phyloP scores from a whole-genome alignment of 495 filamentous ascomycete species.

The Penicillium soppii region DNA sequence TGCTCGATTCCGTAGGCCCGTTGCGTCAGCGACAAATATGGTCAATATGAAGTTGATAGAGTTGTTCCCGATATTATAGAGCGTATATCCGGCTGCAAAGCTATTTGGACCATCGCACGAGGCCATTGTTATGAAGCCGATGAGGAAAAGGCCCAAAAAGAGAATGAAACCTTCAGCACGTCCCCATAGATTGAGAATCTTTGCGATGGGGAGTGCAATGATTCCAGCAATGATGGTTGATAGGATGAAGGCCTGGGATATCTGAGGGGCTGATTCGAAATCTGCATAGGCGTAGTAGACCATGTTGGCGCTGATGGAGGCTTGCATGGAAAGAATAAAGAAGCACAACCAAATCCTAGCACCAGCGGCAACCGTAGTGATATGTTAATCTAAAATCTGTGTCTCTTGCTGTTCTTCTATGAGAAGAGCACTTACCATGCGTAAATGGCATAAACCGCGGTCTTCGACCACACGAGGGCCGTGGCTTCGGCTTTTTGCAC shows the following conservation, averaged over 20 bases:
- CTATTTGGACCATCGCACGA: slow-evolving; percentile 42
- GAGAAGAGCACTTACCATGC: slow-evolving; percentile 20
- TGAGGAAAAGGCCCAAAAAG: slow-evolving; percentile 31
- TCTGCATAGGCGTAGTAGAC: slow-evolving; percentile 36
- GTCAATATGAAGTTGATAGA: slow-evolving; percentile 54
- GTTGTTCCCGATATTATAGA: slow-evolving; percentile 59
- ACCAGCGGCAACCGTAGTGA: slow-evolving; percentile 25
- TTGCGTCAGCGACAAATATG: slow-evolving; percentile 66
- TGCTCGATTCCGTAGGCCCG: slow-evolving; percentile 58
- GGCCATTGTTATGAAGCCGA: slow-evolving; percentile 49
- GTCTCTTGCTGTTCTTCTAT: no score
- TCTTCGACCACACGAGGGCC: slow-evolving; percentile 31
- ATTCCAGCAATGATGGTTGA: slow-evolving; percentile 61
- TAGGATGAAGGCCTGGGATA: slow-evolving; percentile 37
- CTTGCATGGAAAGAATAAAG: slow-evolving; percentile 43
- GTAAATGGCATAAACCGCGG: slow-evolving; percentile 26
- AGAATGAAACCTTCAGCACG: slow-evolving; percentile 52
- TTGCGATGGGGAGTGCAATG: slow-evolving; percentile 62
- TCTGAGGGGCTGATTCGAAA: slow-evolving; percentile 39
- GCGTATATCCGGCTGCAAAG: slow-evolving; percentile 50
- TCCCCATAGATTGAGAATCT: slow-evolving; percentile 68
- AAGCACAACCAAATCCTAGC: slow-evolving; percentile 45
- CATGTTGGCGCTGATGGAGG: slow-evolving; percentile 32
- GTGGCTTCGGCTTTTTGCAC: slow-evolving; percentile 34
- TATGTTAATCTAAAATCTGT: neutral